Conservation (phyloP, 352 stramenopile species). For the Ophiocytium majus region DNA sequence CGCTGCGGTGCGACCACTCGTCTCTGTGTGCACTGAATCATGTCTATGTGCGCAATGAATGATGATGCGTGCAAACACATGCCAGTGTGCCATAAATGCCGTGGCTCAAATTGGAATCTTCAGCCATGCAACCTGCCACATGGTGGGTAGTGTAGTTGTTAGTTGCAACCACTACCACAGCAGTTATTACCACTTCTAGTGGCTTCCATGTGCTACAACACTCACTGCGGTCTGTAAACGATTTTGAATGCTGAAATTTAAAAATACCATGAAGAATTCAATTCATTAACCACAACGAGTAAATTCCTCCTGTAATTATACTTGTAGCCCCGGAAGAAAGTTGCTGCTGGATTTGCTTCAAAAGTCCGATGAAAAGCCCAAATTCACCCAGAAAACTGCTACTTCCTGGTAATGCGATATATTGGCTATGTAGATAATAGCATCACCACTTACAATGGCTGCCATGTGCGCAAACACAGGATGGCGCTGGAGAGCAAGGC, state of each 20-base stretch:
- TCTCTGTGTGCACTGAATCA: background rate
- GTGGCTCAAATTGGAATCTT: too few relatives aligned
- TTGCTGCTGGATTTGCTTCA: constrained; percentile 49
- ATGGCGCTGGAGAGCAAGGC: constrained; percentile 45
- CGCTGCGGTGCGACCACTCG: too few relatives aligned
- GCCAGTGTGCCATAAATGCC: background rate
- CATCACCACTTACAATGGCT: too few relatives aligned
- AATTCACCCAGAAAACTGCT: constrained; percentile 59
- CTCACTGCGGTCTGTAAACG: too few relatives aligned
- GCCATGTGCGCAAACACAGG: too few relatives aligned
- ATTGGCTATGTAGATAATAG: too few relatives aligned
- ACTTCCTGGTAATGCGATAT: constrained; percentile 55
- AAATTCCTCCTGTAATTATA: constrained; percentile 58
- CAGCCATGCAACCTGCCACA: too few relatives aligned
- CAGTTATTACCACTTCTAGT: too few relatives aligned
- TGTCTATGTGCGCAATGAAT: background rate
- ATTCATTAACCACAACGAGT: constrained; percentile 61
- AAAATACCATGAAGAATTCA: constrained; percentile 28
- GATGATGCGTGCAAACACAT: background rate
- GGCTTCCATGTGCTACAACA: too few relatives aligned
- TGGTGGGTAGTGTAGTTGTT: too few relatives aligned
- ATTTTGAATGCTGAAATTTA: constrained; percentile 24
- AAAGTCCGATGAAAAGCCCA: constrained; percentile 58
- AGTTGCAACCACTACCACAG: too few relatives aligned
- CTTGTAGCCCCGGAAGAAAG: constrained; percentile 50